These are phyloP conservation scores for Cadophora luteo-olivacea DNA, from an alignment of 2,329 filamentous ascomycete genomes.

Conservation along the genomic window DNA sequence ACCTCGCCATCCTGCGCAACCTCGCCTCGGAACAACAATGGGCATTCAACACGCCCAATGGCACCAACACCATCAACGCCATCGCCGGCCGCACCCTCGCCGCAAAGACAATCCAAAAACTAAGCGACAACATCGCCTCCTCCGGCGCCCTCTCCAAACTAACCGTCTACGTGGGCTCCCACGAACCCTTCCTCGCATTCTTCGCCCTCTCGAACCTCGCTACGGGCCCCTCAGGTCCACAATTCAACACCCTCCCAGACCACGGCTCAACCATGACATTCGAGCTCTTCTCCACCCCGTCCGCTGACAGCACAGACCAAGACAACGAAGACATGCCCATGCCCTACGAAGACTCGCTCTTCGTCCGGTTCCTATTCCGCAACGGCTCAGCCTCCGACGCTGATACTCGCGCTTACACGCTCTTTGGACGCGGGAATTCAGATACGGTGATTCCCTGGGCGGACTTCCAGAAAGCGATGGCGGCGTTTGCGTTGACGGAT, in stretches of 20 bases:
- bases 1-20: constrained; percentile 59
- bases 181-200: constrained; percentile 62
- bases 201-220: constrained; percentile 56
- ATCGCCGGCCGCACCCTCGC: constrained; percentile 62
- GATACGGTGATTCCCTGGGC: constrained; percentile 41
- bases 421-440: constrained; percentile 41
- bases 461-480: constrained; percentile 40
- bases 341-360: constrained; percentile 47
- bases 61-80: constrained; percentile 53
- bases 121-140: constrained; percentile 52
- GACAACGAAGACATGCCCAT: constrained; percentile 16
- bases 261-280: constrained; percentile 80
- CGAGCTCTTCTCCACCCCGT: constrained; percentile 61
- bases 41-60: constrained; percentile 63
- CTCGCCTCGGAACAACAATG: constrained; percentile 75
- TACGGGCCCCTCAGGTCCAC: constrained; percentile 51
- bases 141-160: constrained; percentile 53
- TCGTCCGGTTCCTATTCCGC: constrained; percentile 63
- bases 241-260: constrained; percentile 59
- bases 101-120: constrained; percentile 50
- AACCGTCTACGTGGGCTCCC: constrained; percentile 59
- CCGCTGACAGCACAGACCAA: not conserved
- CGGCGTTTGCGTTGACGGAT: constrained; percentile 33
- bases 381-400: constrained; percentile 48
- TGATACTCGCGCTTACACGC: constrained; percentile 43